These are phyloP conservation scores for Trichoderma orchidacearum DNA, from an alignment of 495 filamentous ascomycete species.

Conservation along the genomic window DNA sequence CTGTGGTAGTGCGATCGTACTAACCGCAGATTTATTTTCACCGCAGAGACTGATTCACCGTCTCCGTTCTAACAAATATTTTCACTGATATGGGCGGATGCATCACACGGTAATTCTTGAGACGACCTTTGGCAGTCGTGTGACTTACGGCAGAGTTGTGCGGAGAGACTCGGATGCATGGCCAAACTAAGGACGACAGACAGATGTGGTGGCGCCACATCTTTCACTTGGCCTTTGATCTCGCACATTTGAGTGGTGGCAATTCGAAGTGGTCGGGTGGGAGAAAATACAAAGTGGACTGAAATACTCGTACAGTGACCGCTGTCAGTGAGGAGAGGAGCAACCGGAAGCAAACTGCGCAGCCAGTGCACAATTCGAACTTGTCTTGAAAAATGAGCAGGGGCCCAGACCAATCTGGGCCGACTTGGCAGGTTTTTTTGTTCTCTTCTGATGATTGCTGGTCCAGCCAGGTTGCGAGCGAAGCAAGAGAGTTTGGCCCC, in stretches of 20 bases:
- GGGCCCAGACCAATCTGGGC: background rate
- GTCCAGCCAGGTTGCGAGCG: background rate
- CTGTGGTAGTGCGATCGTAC: no score
- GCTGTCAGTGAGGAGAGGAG: background rate
- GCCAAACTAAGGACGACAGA: background rate
- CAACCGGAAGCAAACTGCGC: background rate
- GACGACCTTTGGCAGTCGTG: no score
- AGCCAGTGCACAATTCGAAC: background rate
- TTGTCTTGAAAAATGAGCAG: background rate
- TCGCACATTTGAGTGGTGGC: background rate
- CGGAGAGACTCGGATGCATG: background rate
- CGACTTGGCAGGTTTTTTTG: background rate
- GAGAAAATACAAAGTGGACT: background rate
- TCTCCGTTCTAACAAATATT: no score
- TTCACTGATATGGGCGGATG: no score
- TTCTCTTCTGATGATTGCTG: background rate
- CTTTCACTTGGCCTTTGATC: background rate
- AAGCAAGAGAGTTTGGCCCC: background rate
- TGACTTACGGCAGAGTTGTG: no score
- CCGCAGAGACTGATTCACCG: no score
- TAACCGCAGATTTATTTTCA: no score
- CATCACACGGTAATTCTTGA: no score
- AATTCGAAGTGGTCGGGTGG: background rate
- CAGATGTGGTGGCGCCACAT: background rate
- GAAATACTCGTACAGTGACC: background rate